Percentiles rank a stretch among this genome's conserved stretches.
phyloP scores from a whole-genome alignment of 176 grass and related monocot species.

The sorghum (Sorghum bicolor) region Sorghum_bicolor_NCBIv3 NC_012870.2:61373501-61374000 shows the following conservation, averaged over 20 bases:
- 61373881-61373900: neutral
- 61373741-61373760: too few species aligned
- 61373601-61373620: neutral
- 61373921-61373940: neutral
- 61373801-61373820: neutral
- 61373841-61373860: neutral
- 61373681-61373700: neutral
- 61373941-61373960: neutral
- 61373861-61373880: neutral
- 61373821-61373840: too few species aligned
- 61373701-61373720: neutral
- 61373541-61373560: neutral
- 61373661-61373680: neutral
- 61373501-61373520: too few species aligned
- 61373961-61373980: neutral
- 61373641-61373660: neutral
- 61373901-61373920: neutral
- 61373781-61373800: neutral
- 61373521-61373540: too few species aligned
- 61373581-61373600: neutral
- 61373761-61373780: neutral
- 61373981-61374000: neutral
- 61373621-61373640: neutral
- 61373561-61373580: too few species aligned
- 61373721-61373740: neutral